phyloP scores from a whole-genome alignment of 23 red algal genomes.

The Gracilaria gracilis region DNA sequence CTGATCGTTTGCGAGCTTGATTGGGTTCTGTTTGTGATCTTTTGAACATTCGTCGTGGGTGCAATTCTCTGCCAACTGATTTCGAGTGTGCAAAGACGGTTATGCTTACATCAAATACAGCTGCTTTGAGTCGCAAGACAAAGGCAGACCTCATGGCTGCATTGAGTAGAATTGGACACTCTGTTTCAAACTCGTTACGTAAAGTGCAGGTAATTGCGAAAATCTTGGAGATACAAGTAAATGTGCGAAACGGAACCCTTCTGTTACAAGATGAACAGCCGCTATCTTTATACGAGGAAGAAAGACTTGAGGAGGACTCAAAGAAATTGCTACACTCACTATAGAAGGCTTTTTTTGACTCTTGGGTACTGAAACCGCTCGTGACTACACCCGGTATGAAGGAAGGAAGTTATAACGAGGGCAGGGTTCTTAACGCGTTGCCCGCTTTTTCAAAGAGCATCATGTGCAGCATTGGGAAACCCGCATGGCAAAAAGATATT shows the following conservation, averaged over 20 bases:
- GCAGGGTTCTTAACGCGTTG: neutral
- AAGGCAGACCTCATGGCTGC: neutral
- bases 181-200: neutral
- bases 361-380: neutral
- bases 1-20: neutral
- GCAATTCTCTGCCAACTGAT: neutral
- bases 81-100: neutral
- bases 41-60: neutral
- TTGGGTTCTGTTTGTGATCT: neutral
- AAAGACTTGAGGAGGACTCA: neutral
- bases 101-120: neutral
- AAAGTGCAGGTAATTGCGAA: neutral
- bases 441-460: neutral
- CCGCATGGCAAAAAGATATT: neutral
- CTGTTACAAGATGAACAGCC: neutral
- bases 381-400: neutral
- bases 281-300: neutral
- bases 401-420: neutral
- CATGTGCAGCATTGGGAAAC: neutral
- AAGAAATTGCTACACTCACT: neutral
- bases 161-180: neutral
- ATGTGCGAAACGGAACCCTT: neutral
- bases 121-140: neutral
- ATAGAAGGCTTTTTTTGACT: neutral
- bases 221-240: neutral